Evolutionary conservation across 2,329 filamentous ascomycete species (phyloP).

Genomic region (Aspergillus hortae): DNA sequence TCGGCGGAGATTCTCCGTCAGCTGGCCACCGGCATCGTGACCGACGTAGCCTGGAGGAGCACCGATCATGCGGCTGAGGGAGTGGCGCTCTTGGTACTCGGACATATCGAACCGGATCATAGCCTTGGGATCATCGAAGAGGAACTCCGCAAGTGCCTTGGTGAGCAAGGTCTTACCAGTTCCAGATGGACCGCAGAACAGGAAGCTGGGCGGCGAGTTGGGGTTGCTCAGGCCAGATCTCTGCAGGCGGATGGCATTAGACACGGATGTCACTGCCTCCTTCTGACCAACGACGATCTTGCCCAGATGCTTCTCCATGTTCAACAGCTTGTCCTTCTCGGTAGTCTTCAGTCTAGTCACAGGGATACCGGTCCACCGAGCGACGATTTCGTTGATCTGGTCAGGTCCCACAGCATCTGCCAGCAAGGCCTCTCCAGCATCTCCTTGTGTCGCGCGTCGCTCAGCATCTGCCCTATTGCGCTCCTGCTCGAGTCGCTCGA

Average conservation of each 20-base stretch:
- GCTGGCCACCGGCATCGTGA: constrained; percentile 90
- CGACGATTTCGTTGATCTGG: constrained; percentile 98
- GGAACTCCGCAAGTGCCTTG: constrained; percentile 93
- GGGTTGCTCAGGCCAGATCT: constrained; percentile 92
- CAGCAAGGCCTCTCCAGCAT: constrained; percentile 67
- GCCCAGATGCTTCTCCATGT: constrained; percentile 86
- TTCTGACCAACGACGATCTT: constrained; percentile 89
- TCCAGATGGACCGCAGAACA: constrained; percentile 97
- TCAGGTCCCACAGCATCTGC: constrained; percentile 94
- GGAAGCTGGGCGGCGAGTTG: constrained; percentile 94
- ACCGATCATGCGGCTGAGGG: constrained; percentile 94
- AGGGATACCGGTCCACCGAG: constrained; percentile 96
- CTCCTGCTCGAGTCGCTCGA: constrained; percentile 75
- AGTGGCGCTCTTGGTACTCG: constrained; percentile 96
- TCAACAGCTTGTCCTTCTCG: constrained; percentile 96
- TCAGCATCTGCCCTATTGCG: constrained; percentile 75
- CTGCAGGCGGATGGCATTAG: constrained; percentile 92
- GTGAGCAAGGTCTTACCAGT: constrained; percentile 97
- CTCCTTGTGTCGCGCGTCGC: constrained; percentile 53
- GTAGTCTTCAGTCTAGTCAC: constrained; percentile 90
- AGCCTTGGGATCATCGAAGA: constrained; percentile 93
- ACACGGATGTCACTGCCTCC: constrained; percentile 88
- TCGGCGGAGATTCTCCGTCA: constrained; percentile 89
- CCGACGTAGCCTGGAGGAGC: constrained; percentile 96
- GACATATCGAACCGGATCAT: constrained; percentile 99